These are phyloP conservation scores for Dalbergia cochinchinensis DNA, from an alignment of 306 rosid genomes.

Conservation along the genomic window DNA sequence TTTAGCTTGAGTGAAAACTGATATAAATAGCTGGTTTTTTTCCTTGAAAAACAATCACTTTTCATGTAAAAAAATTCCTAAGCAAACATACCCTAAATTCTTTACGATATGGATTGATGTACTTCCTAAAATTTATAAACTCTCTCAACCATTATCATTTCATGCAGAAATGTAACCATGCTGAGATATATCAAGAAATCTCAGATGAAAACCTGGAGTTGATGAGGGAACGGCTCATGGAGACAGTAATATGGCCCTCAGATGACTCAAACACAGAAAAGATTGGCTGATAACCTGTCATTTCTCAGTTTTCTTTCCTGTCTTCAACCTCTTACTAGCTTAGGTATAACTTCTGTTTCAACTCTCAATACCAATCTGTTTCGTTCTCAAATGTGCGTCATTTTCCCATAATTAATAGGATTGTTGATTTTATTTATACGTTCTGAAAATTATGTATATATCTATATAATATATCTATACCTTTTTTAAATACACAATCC, in stretches of 20 bases:
- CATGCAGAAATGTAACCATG: constrained; percentile 92
- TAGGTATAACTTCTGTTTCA: constrained; percentile 43
- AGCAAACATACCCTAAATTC: too few species aligned
- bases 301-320: constrained; percentile 1
- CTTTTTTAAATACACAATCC: constrained; percentile 33
- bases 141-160: not conserved
- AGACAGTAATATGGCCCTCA: constrained; percentile 99
- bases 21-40: too few species aligned
- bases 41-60: too few species aligned
- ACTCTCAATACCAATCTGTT: constrained; percentile 31
- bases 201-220: constrained; percentile 86
- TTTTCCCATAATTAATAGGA: constrained; percentile 36
- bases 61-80: too few species aligned
- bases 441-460: constrained; percentile 57
- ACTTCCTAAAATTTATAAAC: not conserved
- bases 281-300: constrained; percentile 62
- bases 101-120: not conserved
- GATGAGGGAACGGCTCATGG: constrained; percentile 92
- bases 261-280: constrained; percentile 91
- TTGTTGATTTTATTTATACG: not conserved
- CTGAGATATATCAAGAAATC: constrained; percentile 85
- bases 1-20: too few species aligned
- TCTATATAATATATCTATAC: not conserved
- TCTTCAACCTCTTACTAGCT: constrained; percentile 41
- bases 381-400: constrained; percentile 19